Evolutionary conservation across 1,139 yeast species (phyloP), one percentile per base, ranked within the genome.

Genomic region (Wickerhamiella pararugosa): DNA sequence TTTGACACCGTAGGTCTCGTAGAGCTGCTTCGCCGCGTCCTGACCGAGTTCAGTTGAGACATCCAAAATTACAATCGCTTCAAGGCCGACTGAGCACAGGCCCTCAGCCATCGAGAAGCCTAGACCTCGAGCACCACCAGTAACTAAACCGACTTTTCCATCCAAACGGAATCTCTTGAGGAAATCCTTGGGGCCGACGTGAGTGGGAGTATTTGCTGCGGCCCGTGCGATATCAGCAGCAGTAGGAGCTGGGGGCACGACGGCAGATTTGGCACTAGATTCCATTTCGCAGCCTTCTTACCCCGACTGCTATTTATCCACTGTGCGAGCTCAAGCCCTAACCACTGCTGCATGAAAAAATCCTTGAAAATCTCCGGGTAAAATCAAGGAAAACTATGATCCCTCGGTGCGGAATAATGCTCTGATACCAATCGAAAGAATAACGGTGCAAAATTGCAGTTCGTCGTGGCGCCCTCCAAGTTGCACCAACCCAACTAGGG

Each of bases 81-180:
- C 67, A 41, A 80, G 68, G 27, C 92, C 92, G 38, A 79, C 73
- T 11, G 79, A 79, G 42, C 79, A 64, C 42, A 76, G 67, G 21
- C 81, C 82, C 59, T 79, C 73, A 42, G 80, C 73, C 60, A 76
- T 65, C 41, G 76, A 73, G 44, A 73, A 66, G 25, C 80, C 79
- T 47, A 77, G 68, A 33, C 82, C 82, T 36, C 83, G 76, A 42
- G 80, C 76, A 42, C 81, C 83, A 43, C 83, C 83, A 39, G 83
- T 77, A 48, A 76, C 64, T 37, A 77, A 65, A 44, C 77, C 82
- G 45, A 76, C 71, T 63, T 74, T 73, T 41, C 82, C 82, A 54
- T 76, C 81, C 47, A 76, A 68, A 52, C 80, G 67, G 61, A 75
- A 76, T 59, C 60, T 66, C 44, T 44, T 37, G 42, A 64, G 43